Conservation (phyloP, 192 early-diverging fungal genomes). For the Rhizoclosmatium globosum region DNA sequence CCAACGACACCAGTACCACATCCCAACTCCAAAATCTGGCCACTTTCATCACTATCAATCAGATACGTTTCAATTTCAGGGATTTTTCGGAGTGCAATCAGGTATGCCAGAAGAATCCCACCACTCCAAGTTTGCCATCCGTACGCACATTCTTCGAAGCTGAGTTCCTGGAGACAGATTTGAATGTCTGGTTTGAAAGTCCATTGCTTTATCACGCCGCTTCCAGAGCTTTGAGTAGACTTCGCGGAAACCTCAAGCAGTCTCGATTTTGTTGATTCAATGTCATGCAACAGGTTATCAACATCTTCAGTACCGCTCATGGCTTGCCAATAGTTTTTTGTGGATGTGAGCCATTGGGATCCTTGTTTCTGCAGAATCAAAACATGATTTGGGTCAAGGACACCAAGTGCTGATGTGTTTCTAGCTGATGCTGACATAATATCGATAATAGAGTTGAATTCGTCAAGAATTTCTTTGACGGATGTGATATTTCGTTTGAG, state of each 20-base stretch:
- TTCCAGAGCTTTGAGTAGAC: no score
- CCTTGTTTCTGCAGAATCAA: constrained; percentile 1
- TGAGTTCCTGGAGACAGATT: not conserved
- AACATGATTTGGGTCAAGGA: not conserved
- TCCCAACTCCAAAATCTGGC: not conserved
- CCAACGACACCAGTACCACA: constrained; percentile 10
- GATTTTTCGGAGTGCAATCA: not conserved
- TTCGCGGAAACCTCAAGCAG: no score
- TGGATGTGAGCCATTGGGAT: not conserved
- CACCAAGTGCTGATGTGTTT: not conserved
- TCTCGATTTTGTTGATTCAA: no score
- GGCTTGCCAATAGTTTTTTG: not conserved
- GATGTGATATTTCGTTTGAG: not conserved
- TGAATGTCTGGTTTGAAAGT: not conserved
- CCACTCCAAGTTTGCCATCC: constrained; percentile 28
- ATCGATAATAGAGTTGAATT: not conserved
- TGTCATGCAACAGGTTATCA: no score
- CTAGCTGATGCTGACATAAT: not conserved
- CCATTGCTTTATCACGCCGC: not conserved
- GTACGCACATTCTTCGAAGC: constrained; percentile 2
- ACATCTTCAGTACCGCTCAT: no score
- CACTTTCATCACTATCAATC: not conserved
- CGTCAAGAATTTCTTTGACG: not conserved
- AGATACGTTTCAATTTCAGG: not conserved
- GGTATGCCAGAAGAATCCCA: constrained; percentile 6